A percentile compares a stretch with the other conserved stretches of the same genome.
These are phyloP conservation scores for Dichomitus squalens DNA, from an alignment of 1,284 basidiomycete species.

Conservation along the genomic window DNA sequence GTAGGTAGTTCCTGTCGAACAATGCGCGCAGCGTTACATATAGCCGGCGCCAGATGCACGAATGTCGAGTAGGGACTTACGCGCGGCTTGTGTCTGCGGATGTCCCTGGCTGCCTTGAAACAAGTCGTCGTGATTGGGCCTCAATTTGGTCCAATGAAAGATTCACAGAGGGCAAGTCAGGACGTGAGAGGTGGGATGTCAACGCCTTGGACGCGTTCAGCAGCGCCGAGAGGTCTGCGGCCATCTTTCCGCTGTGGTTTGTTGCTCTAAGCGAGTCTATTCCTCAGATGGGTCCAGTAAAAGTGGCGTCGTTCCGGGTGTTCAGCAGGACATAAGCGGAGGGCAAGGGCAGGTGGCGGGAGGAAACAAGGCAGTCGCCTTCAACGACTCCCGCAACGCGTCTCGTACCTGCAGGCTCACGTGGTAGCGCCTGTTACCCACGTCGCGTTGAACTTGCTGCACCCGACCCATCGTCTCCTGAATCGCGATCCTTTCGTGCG, in stretches of 20 bases:
- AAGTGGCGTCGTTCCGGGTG: background rate
- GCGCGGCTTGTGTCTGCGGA: slow-evolving; percentile 71
- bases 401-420: too few species aligned
- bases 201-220: slow-evolving; percentile 71
- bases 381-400: slow-evolving; percentile 15
- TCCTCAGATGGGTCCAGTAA: background rate
- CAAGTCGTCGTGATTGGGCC: slow-evolving; percentile 80
- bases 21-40: background rate
- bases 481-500: too few species aligned
- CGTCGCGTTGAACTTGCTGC: too few species aligned
- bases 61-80: slow-evolving; percentile 46
- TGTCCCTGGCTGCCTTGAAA: slow-evolving; percentile 66
- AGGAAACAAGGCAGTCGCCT: slow-evolving; percentile 6
- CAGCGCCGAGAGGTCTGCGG: slow-evolving; percentile 68
- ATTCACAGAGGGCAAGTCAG: slow-evolving; percentile 83
- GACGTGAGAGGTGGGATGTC: slow-evolving; percentile 72
- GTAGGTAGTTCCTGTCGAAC: slow-evolving; percentile 69
- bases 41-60: background rate
- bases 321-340: background rate
- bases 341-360: slow-evolving; percentile 6
- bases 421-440: too few species aligned
- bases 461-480: too few species aligned
- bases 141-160: slow-evolving; percentile 93
- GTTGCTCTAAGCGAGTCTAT: background rate
- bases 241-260: slow-evolving; percentile 29